These are phyloP conservation scores for Aspergillus proliferans DNA, from an alignment of 2,329 filamentous ascomycete genomes.

Conservation along the genomic window DNA sequence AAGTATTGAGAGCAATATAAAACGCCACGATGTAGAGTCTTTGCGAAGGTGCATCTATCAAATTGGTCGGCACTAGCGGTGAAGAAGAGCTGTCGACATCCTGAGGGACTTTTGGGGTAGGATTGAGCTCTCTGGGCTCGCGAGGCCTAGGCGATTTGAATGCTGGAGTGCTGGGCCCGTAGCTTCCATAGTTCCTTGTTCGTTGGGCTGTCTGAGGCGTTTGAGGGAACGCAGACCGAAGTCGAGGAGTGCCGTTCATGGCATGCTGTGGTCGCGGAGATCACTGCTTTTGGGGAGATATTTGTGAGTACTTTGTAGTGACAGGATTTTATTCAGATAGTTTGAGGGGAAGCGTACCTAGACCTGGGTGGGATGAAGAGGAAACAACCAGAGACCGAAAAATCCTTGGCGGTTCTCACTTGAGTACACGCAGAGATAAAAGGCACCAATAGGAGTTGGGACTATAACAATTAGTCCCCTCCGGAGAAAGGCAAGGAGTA, in stretches of 20 bases:
- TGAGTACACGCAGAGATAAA: neutral
- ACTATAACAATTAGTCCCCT: neutral
- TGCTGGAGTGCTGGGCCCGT: constrained; percentile 13
- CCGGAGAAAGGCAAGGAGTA: neutral
- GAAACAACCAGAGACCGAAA: neutral
- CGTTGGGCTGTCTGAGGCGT: constrained; percentile 55
- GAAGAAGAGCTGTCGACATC: constrained; percentile 18
- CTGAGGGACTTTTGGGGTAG: constrained; percentile 17
- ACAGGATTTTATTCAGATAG: no score
- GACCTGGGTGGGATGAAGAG: neutral
- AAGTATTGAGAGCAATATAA: constrained; percentile 69
- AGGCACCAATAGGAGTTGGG: neutral
- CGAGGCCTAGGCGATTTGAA: constrained; percentile 10
- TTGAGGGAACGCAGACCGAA: constrained; percentile 74
- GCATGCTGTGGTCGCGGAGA: constrained; percentile 47
- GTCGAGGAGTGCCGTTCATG: constrained; percentile 77
- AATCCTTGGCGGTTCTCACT: neutral
- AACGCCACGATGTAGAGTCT: constrained; percentile 78
- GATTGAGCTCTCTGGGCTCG: constrained; percentile 18
- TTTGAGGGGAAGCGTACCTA: neutral
- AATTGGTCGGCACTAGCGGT: constrained; percentile 71
- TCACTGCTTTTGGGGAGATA: neutral
- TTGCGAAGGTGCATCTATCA: constrained; percentile 87
- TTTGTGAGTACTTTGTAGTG: no score
- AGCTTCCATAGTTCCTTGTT: constrained; percentile 26